Base-by-base conservation (phyloP, 495 filamentous ascomycete genomes). In the Penicillium roqueforti region DNA sequence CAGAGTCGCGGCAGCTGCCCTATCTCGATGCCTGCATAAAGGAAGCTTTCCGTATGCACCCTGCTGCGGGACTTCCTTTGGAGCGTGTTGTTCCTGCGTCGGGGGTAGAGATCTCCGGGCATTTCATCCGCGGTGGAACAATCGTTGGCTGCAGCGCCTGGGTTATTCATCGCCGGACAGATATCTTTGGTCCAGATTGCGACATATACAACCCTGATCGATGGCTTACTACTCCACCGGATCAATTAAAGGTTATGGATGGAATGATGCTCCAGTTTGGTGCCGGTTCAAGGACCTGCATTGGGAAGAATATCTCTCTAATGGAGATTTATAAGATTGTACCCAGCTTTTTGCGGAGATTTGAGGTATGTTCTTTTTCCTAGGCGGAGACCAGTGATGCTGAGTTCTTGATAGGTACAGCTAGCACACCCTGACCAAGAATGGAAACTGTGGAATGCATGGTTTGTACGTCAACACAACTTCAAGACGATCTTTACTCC, bases 1-100 rank as follows among this genome's bases (percentile, higher is more conserved):
- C 72, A 14, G 83, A 86, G 64, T 72, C 71, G 2, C 83, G 83
- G 63, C 71, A 69, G 23, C 68, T 86, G 6, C 71, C 78, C 0
- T 89, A 87, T 66, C 72, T 88, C 32, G 77, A 83, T 49, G 86
- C 85, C 1, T 83, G 80, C 58, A 76, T 89, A 40, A 87, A 86
- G 58, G 86, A 89, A 61, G 76, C 81, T 6, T 83, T 87, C 68
- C 80, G 86, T 16, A 59, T 87, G 14, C 77, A 83, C 14, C 85
- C 87, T 3, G 78, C 85, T 3, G 76, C 81, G 6, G 79, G 80
- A 6, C 61, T 83, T 4, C 73, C 79, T 43, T 74, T 84, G 19
- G 75, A 80, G 6, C 76, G 84, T 14, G 34, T 39, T 29, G 47
- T 50, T 39, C 47, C 47, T 9, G 23, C 16, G 3, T 25, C 32